Percentiles rank a stretch among this genome's conserved stretches.
phyloP scores from a whole-genome alignment of 2,329 filamentous ascomycete species.

The Scedosporium apiospermum region DNA sequence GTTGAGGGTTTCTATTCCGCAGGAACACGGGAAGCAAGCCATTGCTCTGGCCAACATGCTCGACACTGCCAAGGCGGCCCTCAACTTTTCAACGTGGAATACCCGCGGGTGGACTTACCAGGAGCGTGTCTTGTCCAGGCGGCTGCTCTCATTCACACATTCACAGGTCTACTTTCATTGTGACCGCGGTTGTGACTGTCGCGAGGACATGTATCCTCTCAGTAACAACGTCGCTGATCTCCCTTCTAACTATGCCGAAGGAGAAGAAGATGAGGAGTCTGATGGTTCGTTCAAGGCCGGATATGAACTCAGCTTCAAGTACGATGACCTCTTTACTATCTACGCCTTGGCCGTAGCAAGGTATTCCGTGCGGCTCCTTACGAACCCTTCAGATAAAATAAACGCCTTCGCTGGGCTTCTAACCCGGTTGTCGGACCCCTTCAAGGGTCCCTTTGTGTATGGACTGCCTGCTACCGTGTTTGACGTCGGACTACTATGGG shows the following conservation, averaged over 20 bases:
- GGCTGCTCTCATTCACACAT: constrained; percentile 25
- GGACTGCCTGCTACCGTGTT: background rate
- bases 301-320: no score
- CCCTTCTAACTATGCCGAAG: no score
- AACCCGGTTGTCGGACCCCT: background rate
- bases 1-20: background rate
- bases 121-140: constrained; percentile 24
- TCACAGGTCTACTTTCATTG: constrained; percentile 30
- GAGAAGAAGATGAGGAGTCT: background rate
- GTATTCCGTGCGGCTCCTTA: background rate
- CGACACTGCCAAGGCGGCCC: background rate
- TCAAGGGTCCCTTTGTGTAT: background rate
- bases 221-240: no score
- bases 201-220: constrained; percentile 20
- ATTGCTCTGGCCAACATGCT: background rate
- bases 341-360: background rate
- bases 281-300: no score
- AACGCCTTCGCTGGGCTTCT: background rate
- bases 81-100: constrained; percentile 21
- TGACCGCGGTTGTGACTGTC: constrained; percentile 23
- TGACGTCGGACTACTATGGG: background rate
- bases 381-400: background rate
- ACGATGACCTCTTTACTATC: background rate
- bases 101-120: constrained; percentile 26
- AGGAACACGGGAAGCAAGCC: no score